phyloP scores from a whole-genome alignment of 2,329 filamentous ascomycete genomes.

The Chrysoporthe puriensis region DNA sequence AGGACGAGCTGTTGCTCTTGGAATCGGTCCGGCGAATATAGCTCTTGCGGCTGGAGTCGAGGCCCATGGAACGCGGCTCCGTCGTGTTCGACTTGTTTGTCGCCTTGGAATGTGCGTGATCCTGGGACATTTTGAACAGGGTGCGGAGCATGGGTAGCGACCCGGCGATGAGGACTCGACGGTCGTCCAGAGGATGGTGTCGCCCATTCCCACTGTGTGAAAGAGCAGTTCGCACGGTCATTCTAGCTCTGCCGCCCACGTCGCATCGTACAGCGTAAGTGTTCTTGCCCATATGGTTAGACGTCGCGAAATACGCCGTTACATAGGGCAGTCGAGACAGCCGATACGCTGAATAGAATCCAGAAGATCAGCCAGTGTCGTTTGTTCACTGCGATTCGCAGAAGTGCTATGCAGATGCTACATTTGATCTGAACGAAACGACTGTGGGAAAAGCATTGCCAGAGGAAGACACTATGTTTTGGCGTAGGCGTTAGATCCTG shows the following conservation, averaged over 20 bases:
- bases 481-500: not conserved
- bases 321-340: constrained; percentile 15
- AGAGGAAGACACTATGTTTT: constrained; percentile 18
- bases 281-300: not conserved
- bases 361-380: constrained; percentile 25
- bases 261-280: too few species aligned
- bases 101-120: not conserved
- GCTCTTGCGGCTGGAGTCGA: not conserved
- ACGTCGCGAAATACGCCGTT: not conserved
- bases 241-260: not conserved
- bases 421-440: constrained; percentile 29
- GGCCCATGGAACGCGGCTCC: not conserved
- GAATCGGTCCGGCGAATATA: not conserved
- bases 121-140: constrained; percentile 19
- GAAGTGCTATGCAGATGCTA: constrained; percentile 30
- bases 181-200: constrained; percentile 28
- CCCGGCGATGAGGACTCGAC: constrained; percentile 28
- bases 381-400: constrained; percentile 27
- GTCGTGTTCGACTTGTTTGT: not conserved
- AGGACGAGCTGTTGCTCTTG: not conserved
- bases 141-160: constrained; percentile 28
- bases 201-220: constrained; percentile 18
- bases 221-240: not conserved
- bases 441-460: constrained; percentile 30
- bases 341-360: constrained; percentile 23